phyloP scores from a whole-genome alignment of 345 rosid genomes.

The Aquilaria sinensis region DNA sequence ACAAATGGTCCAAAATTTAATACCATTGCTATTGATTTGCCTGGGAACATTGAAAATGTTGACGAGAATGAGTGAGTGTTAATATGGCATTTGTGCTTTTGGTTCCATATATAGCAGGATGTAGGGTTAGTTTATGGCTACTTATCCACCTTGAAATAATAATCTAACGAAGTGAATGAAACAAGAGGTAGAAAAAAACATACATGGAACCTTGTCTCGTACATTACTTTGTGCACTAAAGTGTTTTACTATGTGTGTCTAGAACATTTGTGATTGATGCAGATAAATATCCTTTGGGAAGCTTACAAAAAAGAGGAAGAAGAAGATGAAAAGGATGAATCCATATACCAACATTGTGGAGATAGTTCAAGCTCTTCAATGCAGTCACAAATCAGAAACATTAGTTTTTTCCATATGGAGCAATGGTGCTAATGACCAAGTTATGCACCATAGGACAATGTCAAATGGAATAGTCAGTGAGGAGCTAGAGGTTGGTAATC shows the following conservation, averaged over 20 bases:
- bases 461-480: slow-evolving; percentile 37
- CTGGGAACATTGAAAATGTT: too few species aligned
- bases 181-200: too few species aligned
- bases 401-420: slow-evolving; percentile 1
- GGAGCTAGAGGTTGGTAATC: slow-evolving; percentile 35
- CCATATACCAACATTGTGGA: slow-evolving; percentile 13
- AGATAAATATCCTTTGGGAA: slow-evolving; percentile 7
- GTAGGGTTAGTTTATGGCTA: too few species aligned
- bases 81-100: too few species aligned
- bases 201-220: too few species aligned
- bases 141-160: too few species aligned
- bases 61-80: too few species aligned
- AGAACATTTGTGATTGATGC: slow-evolving; percentile 7
- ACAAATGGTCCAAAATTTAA: too few species aligned
- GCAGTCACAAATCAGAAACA: background rate
- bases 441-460: slow-evolving; percentile 16
- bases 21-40: too few species aligned
- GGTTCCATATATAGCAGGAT: too few species aligned
- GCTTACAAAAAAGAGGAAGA: slow-evolving; percentile 23
- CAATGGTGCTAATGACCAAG: slow-evolving; percentile 14
- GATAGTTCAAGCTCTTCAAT: slow-evolving; percentile 4
- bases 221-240: too few species aligned
- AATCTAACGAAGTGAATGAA: too few species aligned
- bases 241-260: background rate
- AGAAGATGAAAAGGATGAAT: slow-evolving; percentile 21